Evolutionary conservation across 73 alveolate species (phyloP), one percentile per base, ranked within the genome.

Genomic region (Symbiodinium pilosum): DNA sequence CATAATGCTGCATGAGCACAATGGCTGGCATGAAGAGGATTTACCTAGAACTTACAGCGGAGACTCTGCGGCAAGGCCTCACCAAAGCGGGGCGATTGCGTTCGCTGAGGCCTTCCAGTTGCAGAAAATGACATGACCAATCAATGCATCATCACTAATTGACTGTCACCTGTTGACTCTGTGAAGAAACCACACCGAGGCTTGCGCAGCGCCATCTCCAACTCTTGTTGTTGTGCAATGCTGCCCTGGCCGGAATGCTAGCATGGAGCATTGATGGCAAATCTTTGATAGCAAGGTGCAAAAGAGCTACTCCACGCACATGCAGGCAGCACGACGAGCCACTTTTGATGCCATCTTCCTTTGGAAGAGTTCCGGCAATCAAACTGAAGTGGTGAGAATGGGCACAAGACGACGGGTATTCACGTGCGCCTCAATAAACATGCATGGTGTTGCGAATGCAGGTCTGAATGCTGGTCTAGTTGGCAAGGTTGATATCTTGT

Each of bases 371-470:
- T 64, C 77, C 20, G 24, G 81, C 34, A 38, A 64, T 64, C 81
- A 64, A 64, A 20, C 12, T n/a, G 38, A n/a, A n/a, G n/a, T 9
- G 81, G 81, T 64, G 81, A 64, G 81, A 64, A 24, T n/a, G 73
- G 73, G 73, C 73, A 54, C 81, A 38, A 64, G 81, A 64, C 81
- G 81, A 64, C 81, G 32, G 81, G 81, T 64, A 64, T 64, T 64
- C 81, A 28, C 30, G 81, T n/a, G 81, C 81, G 81, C 81, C 81
- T 64, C 81, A 18, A 64, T 28, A 64, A 9, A 64, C 81, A 64
- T 64, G 81, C 81, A 64, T 24, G 40, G 81, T 28, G 81, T 32
- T 30, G 34, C 21, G 81, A 26, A 64, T 14, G 81, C 32, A 24
- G 12, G 81, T 32, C 14, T 64, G 81, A 64, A 54, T 1, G 1